A percentile compares a stretch with the other conserved stretches of the same genome.
phyloP scores from a whole-genome alignment of 257 asterid genomes.

The Ocimum tenuiflorum region DNA sequence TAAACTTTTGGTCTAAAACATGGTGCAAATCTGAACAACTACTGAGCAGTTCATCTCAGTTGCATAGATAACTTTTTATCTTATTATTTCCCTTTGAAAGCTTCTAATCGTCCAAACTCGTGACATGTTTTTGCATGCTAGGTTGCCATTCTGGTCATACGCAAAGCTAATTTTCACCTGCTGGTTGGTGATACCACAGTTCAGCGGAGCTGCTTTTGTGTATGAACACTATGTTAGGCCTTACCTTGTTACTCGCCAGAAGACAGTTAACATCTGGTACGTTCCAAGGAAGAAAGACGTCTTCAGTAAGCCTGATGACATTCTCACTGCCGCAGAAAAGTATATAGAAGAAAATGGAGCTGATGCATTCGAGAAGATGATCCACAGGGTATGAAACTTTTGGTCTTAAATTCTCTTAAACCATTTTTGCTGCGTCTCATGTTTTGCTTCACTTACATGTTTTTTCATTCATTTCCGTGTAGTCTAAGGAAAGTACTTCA shows the following conservation, averaged over 20 bases:
- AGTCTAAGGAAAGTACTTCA: conserved; percentile 45
- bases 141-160: conserved; percentile 95
- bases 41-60: not conserved
- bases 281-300: conserved; percentile 60
- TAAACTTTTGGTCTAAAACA: not conserved
- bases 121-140: conserved; percentile 9
- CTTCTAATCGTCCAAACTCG: not conserved
- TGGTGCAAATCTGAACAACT: not conserved
- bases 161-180: conserved; percentile 73
- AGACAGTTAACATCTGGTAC: conserved; percentile 62
- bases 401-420: no score
- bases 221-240: conserved; percentile 86
- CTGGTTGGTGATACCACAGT: conserved; percentile 96
- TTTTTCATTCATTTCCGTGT: conserved; percentile 16
- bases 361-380: conserved; percentile 59
- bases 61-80: not conserved
- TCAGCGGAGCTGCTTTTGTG: conserved; percentile 89
- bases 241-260: conserved; percentile 56
- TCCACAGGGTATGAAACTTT: conserved; percentile 50
- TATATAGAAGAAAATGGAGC: conserved; percentile 64
- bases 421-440: no score
- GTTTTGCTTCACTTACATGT: not conserved
- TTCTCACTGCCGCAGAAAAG: conserved; percentile 75
- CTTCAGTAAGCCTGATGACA: conserved; percentile 62
- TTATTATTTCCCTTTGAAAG: not conserved